phyloP scores from a whole-genome alignment of 495 filamentous ascomycete species.

The Hamigera avellanea region DNA sequence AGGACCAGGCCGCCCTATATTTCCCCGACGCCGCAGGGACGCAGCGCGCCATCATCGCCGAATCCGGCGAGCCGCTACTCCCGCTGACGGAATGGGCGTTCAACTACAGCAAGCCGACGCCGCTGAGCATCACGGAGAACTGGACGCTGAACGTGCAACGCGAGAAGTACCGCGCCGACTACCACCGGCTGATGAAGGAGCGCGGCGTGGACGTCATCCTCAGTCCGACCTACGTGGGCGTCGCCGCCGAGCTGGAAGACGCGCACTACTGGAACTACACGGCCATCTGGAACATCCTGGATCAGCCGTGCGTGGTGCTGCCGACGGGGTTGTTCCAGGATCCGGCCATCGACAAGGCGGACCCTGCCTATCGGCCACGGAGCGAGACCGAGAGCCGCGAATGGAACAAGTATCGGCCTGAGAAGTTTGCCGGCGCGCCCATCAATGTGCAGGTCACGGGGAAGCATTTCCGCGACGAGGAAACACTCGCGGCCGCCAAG shows the following conservation, averaged over 20 bases:
- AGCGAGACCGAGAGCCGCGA: constrained; percentile 23
- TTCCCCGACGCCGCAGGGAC: constrained; percentile 41
- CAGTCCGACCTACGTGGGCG: constrained; percentile 47
- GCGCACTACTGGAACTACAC: constrained; percentile 63
- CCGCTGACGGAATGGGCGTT: constrained; percentile 48
- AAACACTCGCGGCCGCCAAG: constrained; percentile 25
- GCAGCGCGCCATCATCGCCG: constrained; percentile 29
- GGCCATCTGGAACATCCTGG: constrained; percentile 60
- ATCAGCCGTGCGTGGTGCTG: constrained; percentile 51
- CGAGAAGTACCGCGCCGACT: constrained; percentile 45
- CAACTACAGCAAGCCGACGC: constrained; percentile 34
- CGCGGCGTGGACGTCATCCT: constrained; percentile 60
- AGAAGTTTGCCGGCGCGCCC: constrained; percentile 31
- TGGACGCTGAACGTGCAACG: constrained; percentile 36
- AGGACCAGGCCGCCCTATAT: constrained; percentile 34
- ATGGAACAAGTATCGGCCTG: constrained; percentile 26
- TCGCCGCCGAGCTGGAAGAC: constrained; percentile 47
- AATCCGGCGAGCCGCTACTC: constrained; percentile 42
- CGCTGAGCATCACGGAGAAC: constrained; percentile 26
- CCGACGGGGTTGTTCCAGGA: constrained; percentile 39
- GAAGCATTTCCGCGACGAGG: constrained; percentile 30
- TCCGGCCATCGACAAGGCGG: constrained; percentile 17
- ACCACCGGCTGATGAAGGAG: constrained; percentile 47
- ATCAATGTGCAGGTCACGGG: constrained; percentile 42
- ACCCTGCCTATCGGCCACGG: constrained; percentile 18